A percentile compares a stretch with the other conserved stretches of the same genome.
Conservation (phyloP, 2,329 filamentous ascomycete species). For the Fusarium dlaminii region DNA sequence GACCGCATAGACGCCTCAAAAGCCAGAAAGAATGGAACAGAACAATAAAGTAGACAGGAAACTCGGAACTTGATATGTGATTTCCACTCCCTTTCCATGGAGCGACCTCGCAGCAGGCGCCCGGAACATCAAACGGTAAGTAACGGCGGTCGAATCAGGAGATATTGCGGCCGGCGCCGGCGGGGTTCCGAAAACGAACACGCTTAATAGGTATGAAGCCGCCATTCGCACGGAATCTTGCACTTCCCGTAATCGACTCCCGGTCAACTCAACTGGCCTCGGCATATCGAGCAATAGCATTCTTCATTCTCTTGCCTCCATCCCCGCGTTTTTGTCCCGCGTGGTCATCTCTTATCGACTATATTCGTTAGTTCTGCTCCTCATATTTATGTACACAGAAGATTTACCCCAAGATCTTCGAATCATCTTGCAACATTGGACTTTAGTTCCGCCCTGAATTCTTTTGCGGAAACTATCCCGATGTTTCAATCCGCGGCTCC, state of each 20-base stretch:
- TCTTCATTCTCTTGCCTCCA: neutral
- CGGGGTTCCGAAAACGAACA: slow-evolving; percentile 42
- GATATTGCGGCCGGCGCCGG: slow-evolving; percentile 9
- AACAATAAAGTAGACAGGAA: neutral
- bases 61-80: neutral
- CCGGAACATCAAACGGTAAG: slow-evolving; percentile 11
- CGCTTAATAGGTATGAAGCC: slow-evolving; percentile 10
- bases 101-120: neutral
- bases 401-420: slow-evolving; percentile 12
- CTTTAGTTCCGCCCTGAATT: neutral
- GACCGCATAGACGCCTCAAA: neutral
- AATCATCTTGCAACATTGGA: neutral
- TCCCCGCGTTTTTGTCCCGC: neutral
- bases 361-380: slow-evolving; percentile 11
- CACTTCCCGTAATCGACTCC: slow-evolving; percentile 24
- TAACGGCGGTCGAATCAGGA: slow-evolving; percentile 28
- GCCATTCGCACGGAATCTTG: neutral
- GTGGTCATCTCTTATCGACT: neutral
- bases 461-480: neutral
- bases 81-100: neutral
- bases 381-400: neutral
- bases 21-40: neutral
- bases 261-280: slow-evolving; percentile 13
- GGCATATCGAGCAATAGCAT: slow-evolving; percentile 21
- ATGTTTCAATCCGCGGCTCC: slow-evolving; percentile 9